Evolutionary conservation across 1,284 basidiomycete genomes (phyloP), one percentile per base, ranked within the genome.

Genomic region (Ustilago crameri): DNA sequence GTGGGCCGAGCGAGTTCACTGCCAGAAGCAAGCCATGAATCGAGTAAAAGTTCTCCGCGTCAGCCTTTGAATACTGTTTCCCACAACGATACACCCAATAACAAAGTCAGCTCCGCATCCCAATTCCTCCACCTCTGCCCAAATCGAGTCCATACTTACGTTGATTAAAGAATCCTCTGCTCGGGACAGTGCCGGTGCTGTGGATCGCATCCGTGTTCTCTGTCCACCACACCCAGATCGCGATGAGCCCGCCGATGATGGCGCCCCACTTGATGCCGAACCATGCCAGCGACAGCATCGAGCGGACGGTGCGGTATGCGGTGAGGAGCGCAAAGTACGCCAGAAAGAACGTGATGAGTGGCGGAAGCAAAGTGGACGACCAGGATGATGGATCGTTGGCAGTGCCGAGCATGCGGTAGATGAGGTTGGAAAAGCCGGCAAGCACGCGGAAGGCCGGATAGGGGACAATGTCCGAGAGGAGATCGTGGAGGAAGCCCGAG

Each of bases 251-350:
- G 14, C 74, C 74, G 15, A 78, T 53, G 41, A 78, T 69, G 18
- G 69, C 70, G 15, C 76, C 76, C 71, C 74, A 78, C 49, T 76
- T 78, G 71, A 78, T 64, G 5, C 70, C 71, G 35, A 60, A 78
- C 72, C 71, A 74, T 5, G 63, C 71, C 3, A 78, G 43, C 3
- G 50, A 35, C 32, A 78, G 20, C 54, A 72, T 71, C 23, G 51
- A 63, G 14, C 74, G 49, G 17, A 72, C 59, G 17, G 74, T 74
- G 14, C 74, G 49, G 44, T 78, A 78, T 22, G 71, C 76, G 32
- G 72, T 65, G 5, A 78, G 34, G 27, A 78, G 68, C 17, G 74
- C 66, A 45, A 68, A 59, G 54, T 78, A 78, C 42, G 71, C 71
- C 44, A 74, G 47, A 41, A 74, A 67, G 52, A 78, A 70, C 47